Evolutionary conservation across 2,329 filamentous ascomycete genomes (phyloP).

Genomic region (Lachnellula cervina): DNA sequence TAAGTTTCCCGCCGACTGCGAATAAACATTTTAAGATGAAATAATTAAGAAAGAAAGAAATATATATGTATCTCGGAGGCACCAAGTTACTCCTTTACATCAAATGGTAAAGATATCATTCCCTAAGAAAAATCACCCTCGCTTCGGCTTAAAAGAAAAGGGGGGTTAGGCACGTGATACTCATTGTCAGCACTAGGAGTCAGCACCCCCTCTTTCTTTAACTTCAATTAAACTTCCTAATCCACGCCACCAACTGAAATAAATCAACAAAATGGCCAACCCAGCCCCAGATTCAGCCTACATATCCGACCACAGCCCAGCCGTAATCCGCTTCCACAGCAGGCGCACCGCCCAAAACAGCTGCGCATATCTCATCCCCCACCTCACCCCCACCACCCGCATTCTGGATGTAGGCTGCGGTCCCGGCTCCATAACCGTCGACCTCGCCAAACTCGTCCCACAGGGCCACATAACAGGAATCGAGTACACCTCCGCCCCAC

Average conservation of each 20-base stretch:
- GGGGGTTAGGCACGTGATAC: too few species aligned
- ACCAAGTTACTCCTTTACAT: not conserved
- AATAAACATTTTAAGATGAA: not conserved
- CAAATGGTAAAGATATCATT: too few species aligned
- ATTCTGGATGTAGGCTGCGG: conserved; percentile 46
- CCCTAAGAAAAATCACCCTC: too few species aligned
- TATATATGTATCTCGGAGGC: not conserved
- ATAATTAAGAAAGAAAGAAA: not conserved
- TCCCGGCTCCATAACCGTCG: conserved; percentile 43
- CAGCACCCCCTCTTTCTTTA: not conserved
- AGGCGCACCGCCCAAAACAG: conserved; percentile 39
- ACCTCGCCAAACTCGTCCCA: conserved; percentile 36
- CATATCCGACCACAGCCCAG: conserved; percentile 3
- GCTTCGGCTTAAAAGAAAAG: too few species aligned
- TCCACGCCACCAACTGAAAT: not conserved
- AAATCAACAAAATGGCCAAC: not conserved
- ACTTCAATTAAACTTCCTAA: not conserved
- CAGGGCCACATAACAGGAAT: conserved; percentile 37
- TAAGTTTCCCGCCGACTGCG: not conserved
- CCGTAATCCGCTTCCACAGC: conserved; percentile 27
- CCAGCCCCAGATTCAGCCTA: not conserved
- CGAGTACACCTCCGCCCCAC: conserved; percentile 28
- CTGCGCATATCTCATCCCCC: conserved; percentile 38
- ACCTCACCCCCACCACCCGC: conserved; percentile 25
- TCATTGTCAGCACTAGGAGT: too few species aligned